These are phyloP conservation scores for Heracleum sosnowskyi DNA, from an alignment of 129 eudicot genomes.

Conservation along the genomic window DNA sequence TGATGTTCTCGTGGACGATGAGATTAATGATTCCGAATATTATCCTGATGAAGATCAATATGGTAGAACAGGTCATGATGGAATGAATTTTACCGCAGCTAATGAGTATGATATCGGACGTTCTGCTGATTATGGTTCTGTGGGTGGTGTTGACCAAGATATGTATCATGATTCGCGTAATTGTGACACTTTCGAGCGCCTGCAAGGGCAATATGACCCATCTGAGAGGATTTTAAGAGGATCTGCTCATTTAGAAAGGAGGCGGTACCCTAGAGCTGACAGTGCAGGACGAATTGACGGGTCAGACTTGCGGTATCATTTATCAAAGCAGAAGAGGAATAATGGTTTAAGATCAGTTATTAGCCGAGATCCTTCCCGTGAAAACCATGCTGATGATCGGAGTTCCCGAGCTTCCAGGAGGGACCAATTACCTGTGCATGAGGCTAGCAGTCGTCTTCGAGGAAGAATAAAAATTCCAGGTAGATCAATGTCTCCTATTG, in stretches of 20 bases:
- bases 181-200: conserved; percentile 34
- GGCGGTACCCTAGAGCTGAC: conserved; percentile 37
- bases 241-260: conserved; percentile 39
- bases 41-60: conserved; percentile 62
- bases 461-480: conserved; percentile 73
- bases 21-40: conserved; percentile 56
- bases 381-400: conserved; percentile 31
- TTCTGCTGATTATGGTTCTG: conserved; percentile 29
- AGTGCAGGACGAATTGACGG: conserved; percentile 36
- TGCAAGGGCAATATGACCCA: conserved; percentile 39
- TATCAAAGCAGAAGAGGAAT: conserved; percentile 58
- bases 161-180: conserved; percentile 34
- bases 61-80: conserved; percentile 55
- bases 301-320: conserved; percentile 58
- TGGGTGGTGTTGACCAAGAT: conserved; percentile 41
- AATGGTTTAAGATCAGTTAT: conserved; percentile 74
- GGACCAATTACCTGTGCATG: conserved; percentile 31
- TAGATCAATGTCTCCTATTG: conserved; percentile 43
- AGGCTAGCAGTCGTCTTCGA: conserved; percentile 61
- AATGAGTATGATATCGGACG: conserved; percentile 48
- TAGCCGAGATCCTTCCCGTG: conserved; percentile 50
- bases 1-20: conserved; percentile 87
- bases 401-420: conserved; percentile 30
- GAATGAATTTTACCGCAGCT: conserved; percentile 17
- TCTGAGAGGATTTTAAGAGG: conserved; percentile 46